These are phyloP conservation scores for Pseudomonodictys pantanalensis DNA, from an alignment of 495 filamentous ascomycete genomes.

Conservation along the genomic window DNA sequence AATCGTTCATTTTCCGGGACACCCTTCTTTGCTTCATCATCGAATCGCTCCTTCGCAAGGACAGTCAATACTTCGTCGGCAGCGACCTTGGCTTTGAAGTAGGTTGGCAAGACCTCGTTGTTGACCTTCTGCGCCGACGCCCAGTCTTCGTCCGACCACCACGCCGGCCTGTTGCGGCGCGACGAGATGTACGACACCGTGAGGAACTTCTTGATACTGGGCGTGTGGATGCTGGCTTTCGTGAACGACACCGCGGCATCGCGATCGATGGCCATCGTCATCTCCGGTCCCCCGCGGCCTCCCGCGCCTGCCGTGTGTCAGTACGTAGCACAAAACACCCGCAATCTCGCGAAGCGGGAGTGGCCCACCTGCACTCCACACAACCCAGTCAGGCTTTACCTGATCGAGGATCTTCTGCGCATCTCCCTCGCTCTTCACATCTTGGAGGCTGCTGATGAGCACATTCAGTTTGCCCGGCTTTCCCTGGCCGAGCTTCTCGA, in stretches of 20 bases:
- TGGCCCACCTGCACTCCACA: slow-evolving; percentile 70
- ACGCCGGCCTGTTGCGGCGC: slow-evolving; percentile 57
- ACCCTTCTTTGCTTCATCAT: slow-evolving; percentile 32
- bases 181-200: slow-evolving; percentile 66
- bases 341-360: neutral
- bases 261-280: slow-evolving; percentile 56
- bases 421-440: slow-evolving; percentile 60
- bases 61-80: slow-evolving; percentile 71
- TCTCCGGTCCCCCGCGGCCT: slow-evolving; percentile 65
- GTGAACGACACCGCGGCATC: slow-evolving; percentile 71
- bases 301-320: slow-evolving; percentile 57
- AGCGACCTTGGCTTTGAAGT: slow-evolving; percentile 71
- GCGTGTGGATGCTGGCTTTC: slow-evolving; percentile 55
- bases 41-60: slow-evolving; percentile 45
- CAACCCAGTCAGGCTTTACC: slow-evolving; percentile 64
- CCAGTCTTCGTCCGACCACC: slow-evolving; percentile 66
- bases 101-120: slow-evolving; percentile 55
- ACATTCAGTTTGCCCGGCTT: slow-evolving; percentile 57
- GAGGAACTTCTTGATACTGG: slow-evolving; percentile 67
- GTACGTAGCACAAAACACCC: neutral
- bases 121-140: slow-evolving; percentile 50
- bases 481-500: slow-evolving; percentile 57
- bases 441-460: slow-evolving; percentile 66
- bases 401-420: slow-evolving; percentile 60
- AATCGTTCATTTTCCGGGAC: slow-evolving; percentile 44